Conservation (phyloP, 2,329 filamentous ascomycete species). For the Colletotrichum nymphaeae region DNA sequence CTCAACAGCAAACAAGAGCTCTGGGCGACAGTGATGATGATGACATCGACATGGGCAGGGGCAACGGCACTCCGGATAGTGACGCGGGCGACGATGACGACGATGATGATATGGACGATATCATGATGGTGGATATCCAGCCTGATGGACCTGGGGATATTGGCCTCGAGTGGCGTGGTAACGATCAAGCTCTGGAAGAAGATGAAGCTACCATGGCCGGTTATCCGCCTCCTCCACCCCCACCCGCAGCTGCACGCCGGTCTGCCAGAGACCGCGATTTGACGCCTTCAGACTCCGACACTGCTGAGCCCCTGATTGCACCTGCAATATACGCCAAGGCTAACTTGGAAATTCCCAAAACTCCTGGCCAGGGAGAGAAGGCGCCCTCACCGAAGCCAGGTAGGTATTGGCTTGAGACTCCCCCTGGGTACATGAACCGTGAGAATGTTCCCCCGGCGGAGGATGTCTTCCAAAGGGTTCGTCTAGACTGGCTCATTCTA, state of each 20-base stretch:
- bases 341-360: slow-evolving; percentile 82
- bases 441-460: slow-evolving; percentile 78
- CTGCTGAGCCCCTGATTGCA: slow-evolving; percentile 74
- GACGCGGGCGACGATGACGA: slow-evolving; percentile 44
- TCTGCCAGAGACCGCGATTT: slow-evolving; percentile 64
- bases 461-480: slow-evolving; percentile 88
- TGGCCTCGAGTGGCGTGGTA: slow-evolving; percentile 62
- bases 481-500: slow-evolving; percentile 92
- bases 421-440: slow-evolving; percentile 73
- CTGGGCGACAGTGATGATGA: slow-evolving; percentile 51
- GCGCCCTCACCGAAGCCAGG: slow-evolving; percentile 71
- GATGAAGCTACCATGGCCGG: slow-evolving; percentile 83
- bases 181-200: slow-evolving; percentile 77
- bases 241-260: slow-evolving; percentile 59
- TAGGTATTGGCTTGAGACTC: slow-evolving; percentile 88
- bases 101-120: slow-evolving; percentile 62
- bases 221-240: slow-evolving; percentile 73
- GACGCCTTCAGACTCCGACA: slow-evolving; percentile 80
- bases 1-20: slow-evolving; percentile 47
- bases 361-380: slow-evolving; percentile 69
- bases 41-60: slow-evolving; percentile 38
- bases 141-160: slow-evolving; percentile 56
- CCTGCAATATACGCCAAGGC: slow-evolving; percentile 71
- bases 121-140: slow-evolving; percentile 67
- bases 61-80: slow-evolving; percentile 35